Percentiles rank a stretch among this genome's conserved stretches.
Conservation (phyloP, 2,329 filamentous ascomycete genomes). For the Gnomoniopsis smithogilvyi region DNA sequence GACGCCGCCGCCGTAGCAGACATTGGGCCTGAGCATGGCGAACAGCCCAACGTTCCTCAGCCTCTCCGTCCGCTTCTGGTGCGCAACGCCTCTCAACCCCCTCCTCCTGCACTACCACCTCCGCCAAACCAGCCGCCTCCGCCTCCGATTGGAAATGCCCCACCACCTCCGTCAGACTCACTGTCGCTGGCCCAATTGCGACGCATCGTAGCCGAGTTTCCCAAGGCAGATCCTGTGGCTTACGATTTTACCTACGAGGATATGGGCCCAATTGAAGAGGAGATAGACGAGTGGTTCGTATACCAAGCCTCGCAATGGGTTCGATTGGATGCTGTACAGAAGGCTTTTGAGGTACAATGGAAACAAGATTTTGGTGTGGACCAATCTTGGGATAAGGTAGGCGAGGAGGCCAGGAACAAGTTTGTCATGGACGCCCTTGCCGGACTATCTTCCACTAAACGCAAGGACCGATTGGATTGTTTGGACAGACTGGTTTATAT, state of each 20-base stretch:
- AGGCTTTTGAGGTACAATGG: conserved; percentile 77
- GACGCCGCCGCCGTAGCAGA: conserved; percentile 6
- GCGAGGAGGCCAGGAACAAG: conserved; percentile 48
- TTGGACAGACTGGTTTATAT: conserved; percentile 59
- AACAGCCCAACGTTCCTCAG: conserved; percentile 3
- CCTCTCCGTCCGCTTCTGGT: conserved; percentile 26
- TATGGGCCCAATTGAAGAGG: conserved; percentile 71
- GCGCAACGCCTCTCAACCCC: conserved; percentile 26
- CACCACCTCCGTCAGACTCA: conserved; percentile 56
- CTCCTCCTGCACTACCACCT: conserved; percentile 17
- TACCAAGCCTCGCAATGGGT: conserved; percentile 85
- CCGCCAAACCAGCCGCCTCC: conserved; percentile 24
- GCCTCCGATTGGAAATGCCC: conserved; percentile 17
- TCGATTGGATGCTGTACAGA: conserved; percentile 71
- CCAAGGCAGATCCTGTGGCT: conserved; percentile 62
- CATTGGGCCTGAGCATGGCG: conserved; percentile 2
- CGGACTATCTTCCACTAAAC: conserved; percentile 37
- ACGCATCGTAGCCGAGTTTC: conserved; percentile 71
- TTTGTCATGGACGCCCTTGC: conserved; percentile 57
- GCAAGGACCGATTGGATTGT: conserved; percentile 46
- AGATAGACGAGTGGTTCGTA: conserved; percentile 96
- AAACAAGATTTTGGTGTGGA: conserved; percentile 43
- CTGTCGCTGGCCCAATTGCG: conserved; percentile 72
- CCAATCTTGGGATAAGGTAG: conserved; percentile 64
- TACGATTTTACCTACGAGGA: conserved; percentile 88